phyloP scores from a whole-genome alignment of 805 yeast genomes.

The Saccharomycopsis selenospora region DNA sequence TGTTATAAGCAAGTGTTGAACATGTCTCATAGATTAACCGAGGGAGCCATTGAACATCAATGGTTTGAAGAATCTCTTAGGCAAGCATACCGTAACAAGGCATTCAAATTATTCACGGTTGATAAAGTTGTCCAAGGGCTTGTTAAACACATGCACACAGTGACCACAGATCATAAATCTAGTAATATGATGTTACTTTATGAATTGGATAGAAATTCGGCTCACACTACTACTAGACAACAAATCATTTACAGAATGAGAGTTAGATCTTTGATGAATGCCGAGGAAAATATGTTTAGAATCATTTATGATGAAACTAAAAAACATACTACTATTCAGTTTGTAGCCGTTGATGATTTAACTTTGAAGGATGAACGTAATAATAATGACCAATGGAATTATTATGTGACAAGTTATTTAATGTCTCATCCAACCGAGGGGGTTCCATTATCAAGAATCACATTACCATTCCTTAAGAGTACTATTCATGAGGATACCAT shows the following conservation, averaged over 20 bases:
- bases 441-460: constrained; percentile 66
- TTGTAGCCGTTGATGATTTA: constrained; percentile 80
- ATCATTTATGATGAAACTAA: constrained; percentile 56
- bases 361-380: constrained; percentile 67
- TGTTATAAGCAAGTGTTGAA: constrained; percentile 57
- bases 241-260: constrained; percentile 89
- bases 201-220: constrained; percentile 67
- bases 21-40: constrained; percentile 57
- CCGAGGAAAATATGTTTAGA: constrained; percentile 90
- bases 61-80: constrained; percentile 76
- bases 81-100: constrained; percentile 72
- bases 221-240: constrained; percentile 66
- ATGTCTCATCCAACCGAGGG: constrained; percentile 98
- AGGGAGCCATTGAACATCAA: constrained; percentile 75
- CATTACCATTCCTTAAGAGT: constrained; percentile 69
- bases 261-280: constrained; percentile 71
- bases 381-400: constrained; percentile 81
- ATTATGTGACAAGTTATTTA: constrained; percentile 85
- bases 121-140: constrained; percentile 69
- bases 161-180: constrained; percentile 71
- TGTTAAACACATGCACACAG: constrained; percentile 77
- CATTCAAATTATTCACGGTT: constrained; percentile 71
- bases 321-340: constrained; percentile 60
- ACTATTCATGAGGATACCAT: constrained; percentile 48
- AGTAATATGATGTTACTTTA: constrained; percentile 74